These are phyloP conservation scores for Colletotrichum eleusines DNA, from an alignment of 2,329 filamentous ascomycete species.

Conservation along the genomic window DNA sequence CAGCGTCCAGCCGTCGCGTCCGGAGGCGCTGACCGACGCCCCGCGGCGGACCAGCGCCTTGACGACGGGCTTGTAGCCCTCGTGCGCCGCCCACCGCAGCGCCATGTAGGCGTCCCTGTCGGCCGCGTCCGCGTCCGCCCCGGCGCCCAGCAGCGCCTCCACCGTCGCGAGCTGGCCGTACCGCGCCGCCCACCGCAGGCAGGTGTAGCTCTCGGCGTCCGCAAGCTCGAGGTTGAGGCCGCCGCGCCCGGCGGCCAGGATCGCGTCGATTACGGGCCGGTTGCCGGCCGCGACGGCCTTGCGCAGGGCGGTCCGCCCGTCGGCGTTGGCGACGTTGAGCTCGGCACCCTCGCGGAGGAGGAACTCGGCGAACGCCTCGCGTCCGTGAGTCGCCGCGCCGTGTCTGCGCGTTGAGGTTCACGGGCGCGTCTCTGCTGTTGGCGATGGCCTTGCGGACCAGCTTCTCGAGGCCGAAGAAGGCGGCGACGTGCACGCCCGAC, in stretches of 20 bases:
- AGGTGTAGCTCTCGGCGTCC: constrained; percentile 17
- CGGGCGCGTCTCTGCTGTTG: neutral
- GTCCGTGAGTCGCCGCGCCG: neutral
- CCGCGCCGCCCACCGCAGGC: constrained; percentile 18
- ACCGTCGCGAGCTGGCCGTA: constrained; percentile 4
- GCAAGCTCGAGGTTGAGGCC: constrained; percentile 10
- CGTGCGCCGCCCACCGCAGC: constrained; percentile 22
- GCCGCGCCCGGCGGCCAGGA: neutral
- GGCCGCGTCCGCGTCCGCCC: neutral
- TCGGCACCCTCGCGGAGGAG: neutral
- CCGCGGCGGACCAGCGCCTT: constrained; percentile 1
- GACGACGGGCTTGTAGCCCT: constrained; percentile 4
- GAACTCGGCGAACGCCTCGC: neutral
- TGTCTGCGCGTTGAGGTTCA: constrained; percentile 23
- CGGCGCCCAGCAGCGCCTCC: neutral
- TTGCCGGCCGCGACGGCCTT: constrained; percentile 2
- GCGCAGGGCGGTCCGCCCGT: constrained; percentile 15
- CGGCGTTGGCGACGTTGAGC: constrained; percentile 10
- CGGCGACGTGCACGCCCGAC: constrained; percentile 7
- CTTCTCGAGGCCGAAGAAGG: constrained; percentile 18
- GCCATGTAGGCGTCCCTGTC: constrained; percentile 19
- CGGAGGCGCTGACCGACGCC: neutral
- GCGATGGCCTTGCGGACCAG: constrained; percentile 13
- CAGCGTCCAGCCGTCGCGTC: constrained; percentile 5
- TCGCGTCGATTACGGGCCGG: neutral